These are phyloP conservation scores for Dryas drummondii DNA, from an alignment of 306 rosid species.

Conservation along the genomic window DNA sequence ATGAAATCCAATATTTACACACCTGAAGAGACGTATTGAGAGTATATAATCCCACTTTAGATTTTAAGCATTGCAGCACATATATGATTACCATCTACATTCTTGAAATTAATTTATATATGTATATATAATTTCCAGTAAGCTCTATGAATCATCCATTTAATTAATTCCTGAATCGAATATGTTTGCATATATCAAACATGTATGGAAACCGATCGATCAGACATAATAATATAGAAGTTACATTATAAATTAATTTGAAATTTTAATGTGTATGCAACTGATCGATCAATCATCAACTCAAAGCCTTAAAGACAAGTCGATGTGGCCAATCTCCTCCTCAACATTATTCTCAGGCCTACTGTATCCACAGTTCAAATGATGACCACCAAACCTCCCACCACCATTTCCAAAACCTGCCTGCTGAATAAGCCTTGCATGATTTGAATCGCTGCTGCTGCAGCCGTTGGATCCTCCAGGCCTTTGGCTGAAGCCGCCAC, in stretches of 20 bases:
- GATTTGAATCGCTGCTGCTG: slow-evolving; percentile 8
- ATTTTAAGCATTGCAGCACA: too few relatives aligned
- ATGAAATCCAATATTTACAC: too few relatives aligned
- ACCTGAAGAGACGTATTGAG: too few relatives aligned
- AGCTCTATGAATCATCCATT: background rate
- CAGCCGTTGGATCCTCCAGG: background rate
- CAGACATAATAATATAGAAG: too few relatives aligned
- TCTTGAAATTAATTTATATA: too few relatives aligned
- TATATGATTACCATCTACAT: too few relatives aligned
- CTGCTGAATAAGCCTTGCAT: background rate
- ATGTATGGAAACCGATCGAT: background rate
- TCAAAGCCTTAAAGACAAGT: slow-evolving; percentile 82
- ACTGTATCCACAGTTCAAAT: slow-evolving; percentile 22
- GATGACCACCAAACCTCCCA: slow-evolving; percentile 16
- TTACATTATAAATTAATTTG: background rate
- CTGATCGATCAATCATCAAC: background rate
- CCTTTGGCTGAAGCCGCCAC: slow-evolving; percentile 7
- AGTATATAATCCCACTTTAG: too few relatives aligned
- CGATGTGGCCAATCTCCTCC: slow-evolving; percentile 72
- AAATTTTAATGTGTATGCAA: background rate
- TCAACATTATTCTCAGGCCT: slow-evolving; percentile 37
- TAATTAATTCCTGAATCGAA: background rate
- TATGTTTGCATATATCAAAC: background rate
- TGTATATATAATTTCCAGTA: too few relatives aligned
- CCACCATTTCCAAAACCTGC: slow-evolving; percentile 18